Conservation (phyloP, 2,329 filamentous ascomycete species). For the Lachnellula willkommii region DNA sequence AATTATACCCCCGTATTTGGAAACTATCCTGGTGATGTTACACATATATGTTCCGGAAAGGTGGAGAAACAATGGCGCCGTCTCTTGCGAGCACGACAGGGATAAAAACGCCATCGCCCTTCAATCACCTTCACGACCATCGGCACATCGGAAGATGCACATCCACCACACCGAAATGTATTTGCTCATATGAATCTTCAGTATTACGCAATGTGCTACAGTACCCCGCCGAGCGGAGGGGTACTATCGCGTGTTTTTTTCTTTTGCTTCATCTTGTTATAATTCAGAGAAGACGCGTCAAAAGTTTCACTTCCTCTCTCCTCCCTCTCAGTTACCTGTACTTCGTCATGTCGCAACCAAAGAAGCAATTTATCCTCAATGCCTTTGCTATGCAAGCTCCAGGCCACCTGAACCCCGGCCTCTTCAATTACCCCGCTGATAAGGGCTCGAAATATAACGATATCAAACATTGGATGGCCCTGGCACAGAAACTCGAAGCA, state of each 20-base stretch:
- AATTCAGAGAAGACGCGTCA: background rate
- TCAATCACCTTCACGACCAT: conserved; percentile 10
- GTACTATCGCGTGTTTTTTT: background rate
- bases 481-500: conserved; percentile 54
- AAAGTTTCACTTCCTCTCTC: background rate
- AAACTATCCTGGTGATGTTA: background rate
- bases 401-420: conserved; percentile 49
- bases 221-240: background rate
- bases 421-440: conserved; percentile 62
- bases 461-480: conserved; percentile 54
- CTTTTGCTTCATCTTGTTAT: background rate
- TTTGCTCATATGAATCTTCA: background rate
- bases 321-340: background rate
- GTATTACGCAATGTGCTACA: background rate
- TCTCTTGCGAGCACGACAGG: conserved; percentile 5
- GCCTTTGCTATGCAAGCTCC: conserved; percentile 46
- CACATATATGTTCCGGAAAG: background rate
- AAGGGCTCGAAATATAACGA: conserved; percentile 57
- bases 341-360: conserved; percentile 18
- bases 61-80: background rate
- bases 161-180: background rate
- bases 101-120: conserved; percentile 17
- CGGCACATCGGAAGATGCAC: background rate
- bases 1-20: conserved; percentile 3
- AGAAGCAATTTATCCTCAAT: conserved; percentile 45